These are phyloP conservation scores for Crataegus laevigata DNA, from an alignment of 306 rosid genomes.

Conservation along the genomic window DNA sequence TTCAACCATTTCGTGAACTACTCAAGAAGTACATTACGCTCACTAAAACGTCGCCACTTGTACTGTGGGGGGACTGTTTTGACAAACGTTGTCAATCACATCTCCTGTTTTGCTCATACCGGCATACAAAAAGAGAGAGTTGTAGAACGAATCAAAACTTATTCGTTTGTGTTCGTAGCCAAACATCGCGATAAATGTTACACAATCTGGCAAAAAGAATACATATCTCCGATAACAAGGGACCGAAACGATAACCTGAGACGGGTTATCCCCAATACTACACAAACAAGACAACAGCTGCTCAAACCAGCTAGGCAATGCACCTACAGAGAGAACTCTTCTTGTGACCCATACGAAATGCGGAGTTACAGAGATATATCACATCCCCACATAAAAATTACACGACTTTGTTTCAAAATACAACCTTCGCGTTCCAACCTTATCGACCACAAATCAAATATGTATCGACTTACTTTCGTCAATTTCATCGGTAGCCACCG, in stretches of 20 bases:
- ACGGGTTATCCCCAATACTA: constrained; percentile 9
- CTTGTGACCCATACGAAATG: constrained; percentile 36
- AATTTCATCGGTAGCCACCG: constrained; percentile 59
- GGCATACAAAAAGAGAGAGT: neutral
- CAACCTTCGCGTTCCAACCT: constrained; percentile 21
- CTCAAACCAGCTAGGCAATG: constrained; percentile 19
- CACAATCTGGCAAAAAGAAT: constrained; percentile 4
- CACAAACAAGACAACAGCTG: constrained; percentile 21
- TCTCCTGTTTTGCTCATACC: neutral
- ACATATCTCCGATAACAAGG: neutral
- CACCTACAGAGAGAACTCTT: constrained; percentile 21
- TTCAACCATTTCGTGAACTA: too few species aligned
- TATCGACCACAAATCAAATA: constrained; percentile 22
- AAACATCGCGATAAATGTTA: neutral
- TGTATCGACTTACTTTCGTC: constrained; percentile 7
- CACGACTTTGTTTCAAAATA: constrained; percentile 18
- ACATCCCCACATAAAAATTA: constrained; percentile 35
- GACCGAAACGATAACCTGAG: constrained; percentile 4
- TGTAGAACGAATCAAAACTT: constrained; percentile 9
- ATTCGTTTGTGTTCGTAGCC: neutral
- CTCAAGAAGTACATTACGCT: too few species aligned
- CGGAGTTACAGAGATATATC: constrained; percentile 22
- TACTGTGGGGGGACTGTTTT: too few species aligned
- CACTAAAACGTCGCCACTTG: too few species aligned
- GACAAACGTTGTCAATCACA: neutral